These are phyloP conservation scores for Epichloe elymi DNA, from an alignment of 2,329 filamentous ascomycete genomes.

Conservation along the genomic window DNA sequence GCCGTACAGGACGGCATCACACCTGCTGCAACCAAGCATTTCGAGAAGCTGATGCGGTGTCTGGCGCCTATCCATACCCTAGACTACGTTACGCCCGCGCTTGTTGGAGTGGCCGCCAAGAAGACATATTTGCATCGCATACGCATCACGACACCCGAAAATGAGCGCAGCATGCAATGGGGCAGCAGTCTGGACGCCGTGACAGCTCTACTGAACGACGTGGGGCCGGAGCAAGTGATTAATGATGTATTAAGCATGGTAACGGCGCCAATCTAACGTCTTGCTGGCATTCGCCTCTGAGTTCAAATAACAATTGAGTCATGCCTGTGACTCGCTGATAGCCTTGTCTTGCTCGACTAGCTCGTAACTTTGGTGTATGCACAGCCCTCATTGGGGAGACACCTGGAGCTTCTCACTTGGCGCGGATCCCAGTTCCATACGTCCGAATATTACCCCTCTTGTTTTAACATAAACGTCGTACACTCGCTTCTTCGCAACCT, in stretches of 20 bases:
- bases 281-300: neutral
- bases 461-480: neutral
- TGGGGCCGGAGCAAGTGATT: conserved; percentile 49
- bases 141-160: conserved; percentile 50
- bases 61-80: conserved; percentile 73
- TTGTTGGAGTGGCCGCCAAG: conserved; percentile 67
- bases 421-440: no score
- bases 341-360: neutral
- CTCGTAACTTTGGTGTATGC: neutral
- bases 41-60: conserved; percentile 54
- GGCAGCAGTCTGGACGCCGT: conserved; percentile 68
- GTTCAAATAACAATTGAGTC: neutral
- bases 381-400: neutral
- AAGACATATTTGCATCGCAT: conserved; percentile 87
- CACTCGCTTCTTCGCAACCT: neutral
- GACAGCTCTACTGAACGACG: conserved; percentile 46
- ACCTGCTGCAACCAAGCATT: conserved; percentile 64
- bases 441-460: no score
- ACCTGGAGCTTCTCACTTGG: no score
- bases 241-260: conserved; percentile 50
- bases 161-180: conserved; percentile 86
- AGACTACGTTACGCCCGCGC: conserved; percentile 68
- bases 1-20: conserved; percentile 70
- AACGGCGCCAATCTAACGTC: conserved; percentile 20
- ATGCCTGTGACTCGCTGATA: neutral